phyloP scores from a whole-genome alignment of 2,329 filamentous ascomycete species.

The Sporothrix curviconia region DNA sequence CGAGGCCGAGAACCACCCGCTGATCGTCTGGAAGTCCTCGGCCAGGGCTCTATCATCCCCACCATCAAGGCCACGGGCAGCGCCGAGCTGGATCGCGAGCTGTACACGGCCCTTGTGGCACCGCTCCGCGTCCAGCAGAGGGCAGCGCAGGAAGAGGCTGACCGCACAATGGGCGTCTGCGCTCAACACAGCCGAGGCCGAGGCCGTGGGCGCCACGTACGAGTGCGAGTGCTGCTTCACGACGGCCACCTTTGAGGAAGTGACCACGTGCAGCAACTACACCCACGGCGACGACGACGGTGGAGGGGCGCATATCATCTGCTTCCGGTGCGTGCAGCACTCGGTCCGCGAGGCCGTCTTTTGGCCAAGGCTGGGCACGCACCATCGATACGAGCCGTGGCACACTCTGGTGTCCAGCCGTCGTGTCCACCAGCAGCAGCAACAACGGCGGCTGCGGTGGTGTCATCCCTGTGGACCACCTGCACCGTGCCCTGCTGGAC shows the following conservation, averaged over 20 bases:
- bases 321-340: slow-evolving; percentile 74
- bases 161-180: slow-evolving; percentile 46
- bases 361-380: slow-evolving; percentile 84
- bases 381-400: slow-evolving; percentile 67
- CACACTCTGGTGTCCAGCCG: slow-evolving; percentile 77
- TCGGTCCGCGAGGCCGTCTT: slow-evolving; percentile 81
- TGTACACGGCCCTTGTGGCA: slow-evolving; percentile 50
- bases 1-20: slow-evolving; percentile 49
- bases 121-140: slow-evolving; percentile 44
- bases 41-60: slow-evolving; percentile 51
- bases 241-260: slow-evolving; percentile 63
- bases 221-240: slow-evolving; percentile 78
- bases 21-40: slow-evolving; percentile 55
- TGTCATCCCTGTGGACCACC: slow-evolving; percentile 61
- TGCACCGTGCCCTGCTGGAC: slow-evolving; percentile 64
- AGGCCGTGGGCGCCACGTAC: slow-evolving; percentile 47
- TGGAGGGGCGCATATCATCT: slow-evolving; percentile 60
- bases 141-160: slow-evolving; percentile 41
- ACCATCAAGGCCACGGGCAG: slow-evolving; percentile 60
- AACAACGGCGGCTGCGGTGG: slow-evolving; percentile 63
- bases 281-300: neutral
- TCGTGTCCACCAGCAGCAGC: slow-evolving; percentile 47
- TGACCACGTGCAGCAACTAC: slow-evolving; percentile 58
- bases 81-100: slow-evolving; percentile 55
- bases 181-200: slow-evolving; percentile 54